A percentile compares a stretch with the other conserved stretches of the same genome.
phyloP scores from a whole-genome alignment of 768 basidiomycete species.

The Leccinum barrowsii region DNA sequence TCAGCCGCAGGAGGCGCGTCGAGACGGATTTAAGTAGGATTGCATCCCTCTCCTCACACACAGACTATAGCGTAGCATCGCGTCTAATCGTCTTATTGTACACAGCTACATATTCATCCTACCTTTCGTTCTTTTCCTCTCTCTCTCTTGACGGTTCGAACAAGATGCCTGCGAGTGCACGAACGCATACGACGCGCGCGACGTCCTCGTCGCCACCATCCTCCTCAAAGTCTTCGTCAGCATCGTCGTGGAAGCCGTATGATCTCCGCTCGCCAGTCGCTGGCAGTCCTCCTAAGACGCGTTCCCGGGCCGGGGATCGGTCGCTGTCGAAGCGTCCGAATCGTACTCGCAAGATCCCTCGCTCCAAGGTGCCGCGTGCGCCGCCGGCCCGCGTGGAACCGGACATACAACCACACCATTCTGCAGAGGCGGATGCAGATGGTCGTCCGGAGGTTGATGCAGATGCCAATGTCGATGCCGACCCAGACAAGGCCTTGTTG shows the following conservation, averaged over 20 bases:
- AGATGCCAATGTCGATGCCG: neutral
- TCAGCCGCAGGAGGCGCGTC: constrained; percentile 28
- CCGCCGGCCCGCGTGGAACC: constrained; percentile 2
- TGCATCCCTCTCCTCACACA: neutral
- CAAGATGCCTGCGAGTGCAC: constrained; percentile 23
- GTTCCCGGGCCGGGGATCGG: neutral
- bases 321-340: neutral
- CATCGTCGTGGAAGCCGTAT: constrained; percentile 20
- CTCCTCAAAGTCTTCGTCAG: neutral
- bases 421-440: neutral
- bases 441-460: neutral
- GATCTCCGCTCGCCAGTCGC: constrained; percentile 10
- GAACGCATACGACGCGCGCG: constrained; percentile 8
- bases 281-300: neutral
- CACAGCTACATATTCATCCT: constrained; percentile 26
- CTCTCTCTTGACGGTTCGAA: neutral
- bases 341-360: neutral
- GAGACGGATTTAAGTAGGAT: constrained; percentile 5
- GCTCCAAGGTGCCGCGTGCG: neutral
- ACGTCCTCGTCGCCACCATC: neutral
- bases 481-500: neutral
- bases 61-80: constrained; percentile 10
- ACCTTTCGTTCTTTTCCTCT: constrained; percentile 2
- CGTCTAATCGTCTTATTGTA: constrained; percentile 19
- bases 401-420: neutral